Percentiles rank a stretch among this genome's conserved stretches.
Conservation (phyloP, 2,329 filamentous ascomycete species). For the Curvularia lunata region DNA sequence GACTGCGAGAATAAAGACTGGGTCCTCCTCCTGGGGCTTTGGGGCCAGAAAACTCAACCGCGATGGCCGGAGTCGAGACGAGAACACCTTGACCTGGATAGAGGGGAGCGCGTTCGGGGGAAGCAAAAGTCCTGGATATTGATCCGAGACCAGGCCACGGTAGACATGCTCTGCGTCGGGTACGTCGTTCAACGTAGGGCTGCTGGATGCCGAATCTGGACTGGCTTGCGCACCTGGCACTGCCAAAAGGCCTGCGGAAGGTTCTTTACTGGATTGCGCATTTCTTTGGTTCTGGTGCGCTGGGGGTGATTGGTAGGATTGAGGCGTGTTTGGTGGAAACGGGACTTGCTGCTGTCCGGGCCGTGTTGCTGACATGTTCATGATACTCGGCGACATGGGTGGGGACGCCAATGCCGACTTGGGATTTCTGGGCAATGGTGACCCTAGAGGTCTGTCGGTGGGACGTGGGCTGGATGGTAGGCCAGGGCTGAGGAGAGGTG, state of each 20-base stretch:
- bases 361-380: slow-evolving; percentile 70
- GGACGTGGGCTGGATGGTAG: slow-evolving; percentile 68
- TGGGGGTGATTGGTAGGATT: slow-evolving; percentile 64
- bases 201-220: slow-evolving; percentile 41
- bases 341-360: slow-evolving; percentile 76
- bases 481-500: slow-evolving; percentile 66
- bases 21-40: slow-evolving; percentile 84
- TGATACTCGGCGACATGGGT: slow-evolving; percentile 68
- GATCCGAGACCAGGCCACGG: slow-evolving; percentile 79
- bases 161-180: slow-evolving; percentile 64
- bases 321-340: slow-evolving; percentile 71
- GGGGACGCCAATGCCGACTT: slow-evolving; percentile 66
- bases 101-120: slow-evolving; percentile 88
- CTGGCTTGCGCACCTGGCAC: slow-evolving; percentile 44
- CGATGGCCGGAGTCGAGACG: slow-evolving; percentile 92
- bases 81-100: slow-evolving; percentile 85
- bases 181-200: slow-evolving; percentile 33
- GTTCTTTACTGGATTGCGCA: slow-evolving; percentile 34
- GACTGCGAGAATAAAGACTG: slow-evolving; percentile 89
- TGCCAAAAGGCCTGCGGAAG: slow-evolving; percentile 35
- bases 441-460: slow-evolving; percentile 64
- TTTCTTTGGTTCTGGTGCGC: slow-evolving; percentile 49
- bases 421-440: slow-evolving; percentile 64
- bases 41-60: slow-evolving; percentile 81
- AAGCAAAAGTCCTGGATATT: slow-evolving; percentile 84